Percentiles rank a stretch among this genome's conserved stretches.
These are phyloP conservation scores for Phytophthora boehmeriae DNA, from an alignment of 352 stramenopile species.

Conservation along the genomic window DNA sequence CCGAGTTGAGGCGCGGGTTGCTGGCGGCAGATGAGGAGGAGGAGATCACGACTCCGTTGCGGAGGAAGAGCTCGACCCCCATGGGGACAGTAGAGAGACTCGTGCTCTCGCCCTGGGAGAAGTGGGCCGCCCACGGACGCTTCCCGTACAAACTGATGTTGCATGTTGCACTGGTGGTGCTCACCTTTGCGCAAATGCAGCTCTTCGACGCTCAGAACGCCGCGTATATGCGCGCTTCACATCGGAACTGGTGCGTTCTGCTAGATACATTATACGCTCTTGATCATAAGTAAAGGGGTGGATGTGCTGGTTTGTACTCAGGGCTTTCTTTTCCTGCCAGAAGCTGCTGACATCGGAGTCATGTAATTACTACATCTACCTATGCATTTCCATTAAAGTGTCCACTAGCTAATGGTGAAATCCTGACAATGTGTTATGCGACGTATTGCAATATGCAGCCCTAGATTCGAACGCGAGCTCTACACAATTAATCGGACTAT, in stretches of 20 bases:
- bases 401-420: too few relatives aligned
- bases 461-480: slow-evolving; percentile 66
- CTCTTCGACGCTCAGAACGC: slow-evolving; percentile 84
- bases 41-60: not conserved
- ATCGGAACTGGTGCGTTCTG: slow-evolving; percentile 73
- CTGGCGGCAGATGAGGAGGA: slow-evolving; percentile 15
- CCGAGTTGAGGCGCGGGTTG: slow-evolving; percentile 33
- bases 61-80: slow-evolving; percentile 1
- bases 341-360: slow-evolving; percentile 53
- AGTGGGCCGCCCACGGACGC: slow-evolving; percentile 66
- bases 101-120: slow-evolving; percentile 84
- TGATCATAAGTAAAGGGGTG: not conserved
- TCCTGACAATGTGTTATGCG: slow-evolving; percentile 3
- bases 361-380: too few relatives aligned
- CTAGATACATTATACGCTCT: not conserved
- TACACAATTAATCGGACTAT: slow-evolving; percentile 83
- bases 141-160: slow-evolving; percentile 88
- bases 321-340: slow-evolving; percentile 86
- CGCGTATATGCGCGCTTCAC: slow-evolving; percentile 82
- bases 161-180: slow-evolving; percentile 74
- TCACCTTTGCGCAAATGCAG: slow-evolving; percentile 76
- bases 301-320: slow-evolving; percentile 17
- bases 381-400: too few relatives aligned
- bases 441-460: slow-evolving; percentile 21
- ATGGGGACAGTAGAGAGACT: slow-evolving; percentile 64